A percentile compares a stretch with the other conserved stretches of the same genome.
Conservation (phyloP, 2,329 filamentous ascomycete genomes). For the Hymenoscyphus linearis region DNA sequence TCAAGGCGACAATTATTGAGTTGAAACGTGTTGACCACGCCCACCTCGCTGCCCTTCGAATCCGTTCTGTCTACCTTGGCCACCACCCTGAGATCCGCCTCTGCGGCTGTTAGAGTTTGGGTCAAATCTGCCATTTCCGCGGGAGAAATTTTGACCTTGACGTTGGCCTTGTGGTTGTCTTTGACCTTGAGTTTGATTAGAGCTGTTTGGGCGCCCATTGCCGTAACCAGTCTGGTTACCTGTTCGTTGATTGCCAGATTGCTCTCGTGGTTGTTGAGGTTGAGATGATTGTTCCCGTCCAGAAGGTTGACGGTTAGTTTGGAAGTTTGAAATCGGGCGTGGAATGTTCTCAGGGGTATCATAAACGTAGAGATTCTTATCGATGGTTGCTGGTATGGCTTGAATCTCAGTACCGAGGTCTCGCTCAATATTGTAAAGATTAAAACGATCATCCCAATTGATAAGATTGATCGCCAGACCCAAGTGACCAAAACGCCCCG, state of each 20-base stretch:
- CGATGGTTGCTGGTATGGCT: constrained; percentile 88
- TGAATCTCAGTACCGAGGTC: constrained; percentile 97
- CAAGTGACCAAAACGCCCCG: constrained; percentile 92
- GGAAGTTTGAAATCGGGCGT: constrained; percentile 59
- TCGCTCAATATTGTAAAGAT: constrained; percentile 97
- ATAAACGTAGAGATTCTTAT: constrained; percentile 98
- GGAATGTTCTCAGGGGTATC: constrained; percentile 94
- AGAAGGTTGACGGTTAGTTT: constrained; percentile 32
- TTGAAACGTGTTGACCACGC: constrained; percentile 25
- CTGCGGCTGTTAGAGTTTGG: constrained; percentile 21
- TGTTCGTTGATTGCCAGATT: constrained; percentile 22
- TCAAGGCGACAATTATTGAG: constrained; percentile 24
- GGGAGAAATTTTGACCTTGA: constrained; percentile 26
- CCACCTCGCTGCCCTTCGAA: constrained; percentile 30
- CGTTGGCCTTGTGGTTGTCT: constrained; percentile 27
- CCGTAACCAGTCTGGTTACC: constrained; percentile 22
- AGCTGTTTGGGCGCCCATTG: constrained; percentile 26
- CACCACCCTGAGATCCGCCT: constrained; percentile 27
- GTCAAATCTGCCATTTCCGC: constrained; percentile 26
- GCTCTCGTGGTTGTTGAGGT: constrained; percentile 24
- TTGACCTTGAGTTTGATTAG: constrained; percentile 24
- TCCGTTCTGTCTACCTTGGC: constrained; percentile 28
- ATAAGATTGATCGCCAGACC: constrained; percentile 98
- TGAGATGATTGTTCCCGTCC: constrained; percentile 24
- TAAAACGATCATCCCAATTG: constrained; percentile 99